Evolutionary conservation across 2,329 filamentous ascomycete species (phyloP).

Genomic region (Phyllosticta capitalensis): DNA sequence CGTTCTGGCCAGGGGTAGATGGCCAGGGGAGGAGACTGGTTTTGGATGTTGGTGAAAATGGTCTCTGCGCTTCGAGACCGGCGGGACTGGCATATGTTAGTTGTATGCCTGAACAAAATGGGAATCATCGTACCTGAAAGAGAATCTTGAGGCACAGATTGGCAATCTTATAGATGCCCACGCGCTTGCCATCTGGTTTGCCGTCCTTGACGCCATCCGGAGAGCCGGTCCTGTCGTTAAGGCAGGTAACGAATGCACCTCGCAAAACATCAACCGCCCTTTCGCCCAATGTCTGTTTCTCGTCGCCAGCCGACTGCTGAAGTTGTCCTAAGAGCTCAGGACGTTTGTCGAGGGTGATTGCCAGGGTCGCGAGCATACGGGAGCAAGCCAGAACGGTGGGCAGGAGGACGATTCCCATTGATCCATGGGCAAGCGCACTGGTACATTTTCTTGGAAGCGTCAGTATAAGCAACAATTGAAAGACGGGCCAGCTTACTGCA

Average conservation of each 20-base stretch:
- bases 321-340: slow-evolving; percentile 66
- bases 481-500: slow-evolving; percentile 52
- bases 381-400: slow-evolving; percentile 77
- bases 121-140: slow-evolving; percentile 45
- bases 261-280: slow-evolving; percentile 81
- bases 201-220: slow-evolving; percentile 47
- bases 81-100: slow-evolving; percentile 46
- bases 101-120: not conserved
- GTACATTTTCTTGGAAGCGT: slow-evolving; percentile 60
- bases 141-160: slow-evolving; percentile 84
- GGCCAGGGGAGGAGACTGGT: slow-evolving; percentile 69
- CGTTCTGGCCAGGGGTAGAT: slow-evolving; percentile 79
- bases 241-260: slow-evolving; percentile 80
- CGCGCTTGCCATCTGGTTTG: slow-evolving; percentile 71
- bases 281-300: slow-evolving; percentile 72
- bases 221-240: slow-evolving; percentile 67
- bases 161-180: slow-evolving; percentile 83
- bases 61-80: slow-evolving; percentile 78
- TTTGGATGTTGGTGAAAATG: slow-evolving; percentile 80
- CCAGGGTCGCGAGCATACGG: slow-evolving; percentile 68
- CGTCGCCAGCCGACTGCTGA: slow-evolving; percentile 34
- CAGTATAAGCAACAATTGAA: not conserved
- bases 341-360: slow-evolving; percentile 71
- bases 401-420: slow-evolving; percentile 71
- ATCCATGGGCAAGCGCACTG: slow-evolving; percentile 69